Evolutionary conservation across 2,329 filamentous ascomycete genomes (phyloP), one percentile per base, ranked within the genome.

Genomic region (Mariannaea sp.): DNA sequence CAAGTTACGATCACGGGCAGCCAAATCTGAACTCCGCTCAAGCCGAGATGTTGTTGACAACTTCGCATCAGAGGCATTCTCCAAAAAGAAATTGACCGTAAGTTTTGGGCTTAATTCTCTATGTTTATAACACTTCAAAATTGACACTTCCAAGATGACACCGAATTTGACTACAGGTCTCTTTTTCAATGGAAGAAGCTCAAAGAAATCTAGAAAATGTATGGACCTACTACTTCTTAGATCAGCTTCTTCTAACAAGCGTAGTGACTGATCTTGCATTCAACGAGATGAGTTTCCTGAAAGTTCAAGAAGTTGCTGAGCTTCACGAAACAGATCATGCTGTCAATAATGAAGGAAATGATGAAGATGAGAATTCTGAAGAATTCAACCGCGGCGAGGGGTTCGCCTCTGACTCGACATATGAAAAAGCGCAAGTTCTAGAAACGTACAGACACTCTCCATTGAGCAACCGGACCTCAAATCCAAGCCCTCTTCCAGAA

Each of bases 11-110:
- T 14, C 35, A n/a, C 50, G 55, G 5, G 22, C 41, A 5, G 61
- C 62, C 27, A 71, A 67, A 27, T 67, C 68, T n/a, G 62, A 47
- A 10, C 55, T 74, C 29, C 63, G 66, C 5, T 73, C 73, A 1
- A 68, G 74, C 12, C 75, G 74, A 47, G 77, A 80, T 33, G 72
- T 86, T 7, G 79, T 85, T 68, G 68, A 75, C 6, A 79, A 79
- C 16, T 88, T 87, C 56, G 71, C 71, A 10, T 85, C 84, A 1
- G 68, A 76, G 3, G 79, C 78, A 45, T 76, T 88, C 35, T 68
- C 76, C 9, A 74, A 75, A 14, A 59, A 59, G 7, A 65, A 61
- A 40, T 52, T 74, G 17, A 72, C 64, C 10, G 74, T 74, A 43
- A 50, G 67, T 52, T 3, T 24, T 24, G 22, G 13, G 14, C 3